Conservation (phyloP, 2,329 filamentous ascomycete species). For the Ophiostoma ips region DNA sequence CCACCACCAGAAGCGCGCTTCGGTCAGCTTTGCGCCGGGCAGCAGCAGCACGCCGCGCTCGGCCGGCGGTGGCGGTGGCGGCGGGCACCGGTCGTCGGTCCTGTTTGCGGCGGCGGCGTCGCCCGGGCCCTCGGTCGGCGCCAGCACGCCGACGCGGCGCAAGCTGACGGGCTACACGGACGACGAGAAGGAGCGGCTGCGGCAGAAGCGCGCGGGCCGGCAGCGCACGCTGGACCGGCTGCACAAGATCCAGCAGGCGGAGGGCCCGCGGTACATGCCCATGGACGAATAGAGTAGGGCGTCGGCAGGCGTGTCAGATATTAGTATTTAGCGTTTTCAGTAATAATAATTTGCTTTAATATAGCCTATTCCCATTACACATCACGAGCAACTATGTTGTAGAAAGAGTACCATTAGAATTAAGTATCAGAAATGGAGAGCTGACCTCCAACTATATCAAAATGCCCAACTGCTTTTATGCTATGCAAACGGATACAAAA, state of each 20-base stretch:
- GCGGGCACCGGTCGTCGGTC: conserved; percentile 25
- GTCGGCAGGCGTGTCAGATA: too few species aligned
- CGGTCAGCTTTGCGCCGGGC: conserved; percentile 20
- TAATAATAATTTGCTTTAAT: too few species aligned
- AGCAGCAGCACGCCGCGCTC: conserved; percentile 22
- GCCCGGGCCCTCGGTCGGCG: conserved; percentile 17
- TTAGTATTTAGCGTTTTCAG: too few species aligned
- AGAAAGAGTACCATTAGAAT: too few species aligned
- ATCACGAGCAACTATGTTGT: too few species aligned
- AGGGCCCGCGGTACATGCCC: conserved; percentile 18
- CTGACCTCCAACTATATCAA: neutral
- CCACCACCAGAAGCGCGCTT: conserved; percentile 21
- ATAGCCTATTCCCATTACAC: too few species aligned
- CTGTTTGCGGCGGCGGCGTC: conserved; percentile 20
- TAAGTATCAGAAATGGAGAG: too few species aligned
- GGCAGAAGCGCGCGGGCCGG: conserved; percentile 34
- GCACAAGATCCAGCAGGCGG: conserved; percentile 27
- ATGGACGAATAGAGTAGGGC: conserved; percentile 14
- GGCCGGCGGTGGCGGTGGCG: too few species aligned
- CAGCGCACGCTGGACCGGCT: conserved; percentile 14
- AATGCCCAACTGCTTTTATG: neutral
- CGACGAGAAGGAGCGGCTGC: conserved; percentile 43
- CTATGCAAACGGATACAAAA: neutral
- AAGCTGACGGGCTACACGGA: conserved; percentile 48
- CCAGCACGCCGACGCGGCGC: conserved; percentile 38